These are phyloP conservation scores for Fraxinus albicans DNA, from an alignment of 305 asterid species.

Conservation along the genomic window DNA sequence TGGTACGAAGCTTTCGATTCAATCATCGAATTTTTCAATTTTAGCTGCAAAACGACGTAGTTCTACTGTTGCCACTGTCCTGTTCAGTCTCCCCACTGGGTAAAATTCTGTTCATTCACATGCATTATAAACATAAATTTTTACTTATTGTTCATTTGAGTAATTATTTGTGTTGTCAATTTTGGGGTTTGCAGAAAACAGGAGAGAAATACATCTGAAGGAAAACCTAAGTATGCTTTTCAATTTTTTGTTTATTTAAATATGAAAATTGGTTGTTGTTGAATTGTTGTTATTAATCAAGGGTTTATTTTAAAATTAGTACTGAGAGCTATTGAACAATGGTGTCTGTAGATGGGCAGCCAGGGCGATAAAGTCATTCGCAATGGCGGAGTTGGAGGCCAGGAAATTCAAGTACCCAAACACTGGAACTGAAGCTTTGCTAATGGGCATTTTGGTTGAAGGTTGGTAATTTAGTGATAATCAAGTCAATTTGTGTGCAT, in stretches of 20 bases:
- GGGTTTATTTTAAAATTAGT: neutral
- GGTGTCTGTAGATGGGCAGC: constrained; percentile 74
- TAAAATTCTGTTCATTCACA: constrained; percentile 29
- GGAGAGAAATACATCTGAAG: constrained; percentile 40
- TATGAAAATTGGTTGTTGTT: constrained; percentile 11
- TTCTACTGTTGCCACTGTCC: constrained; percentile 60
- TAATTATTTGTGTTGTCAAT: neutral
- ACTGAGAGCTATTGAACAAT: constrained; percentile 26
- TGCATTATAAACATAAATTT: neutral
- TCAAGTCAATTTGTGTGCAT: constrained; percentile 8
- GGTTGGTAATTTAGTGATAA: constrained; percentile 41
- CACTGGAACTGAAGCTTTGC: constrained; percentile 84
- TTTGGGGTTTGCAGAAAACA: constrained; percentile 43
- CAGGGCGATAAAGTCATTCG: constrained; percentile 76
- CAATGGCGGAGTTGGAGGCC: constrained; percentile 83
- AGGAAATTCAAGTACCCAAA: constrained; percentile 78
- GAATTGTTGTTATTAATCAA: neutral
- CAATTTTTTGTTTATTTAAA: neutral
- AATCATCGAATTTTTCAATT: constrained; percentile 33
- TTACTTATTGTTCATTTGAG: neutral
- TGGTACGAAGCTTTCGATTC: constrained; percentile 51
- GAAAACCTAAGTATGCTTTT: constrained; percentile 50
- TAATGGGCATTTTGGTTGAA: constrained; percentile 88
- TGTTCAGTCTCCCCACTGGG: constrained; percentile 69
- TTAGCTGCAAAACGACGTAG: constrained; percentile 49